phyloP scores from a whole-genome alignment of 73 alveolate genomes.

The Breviolum minutum region DNA sequence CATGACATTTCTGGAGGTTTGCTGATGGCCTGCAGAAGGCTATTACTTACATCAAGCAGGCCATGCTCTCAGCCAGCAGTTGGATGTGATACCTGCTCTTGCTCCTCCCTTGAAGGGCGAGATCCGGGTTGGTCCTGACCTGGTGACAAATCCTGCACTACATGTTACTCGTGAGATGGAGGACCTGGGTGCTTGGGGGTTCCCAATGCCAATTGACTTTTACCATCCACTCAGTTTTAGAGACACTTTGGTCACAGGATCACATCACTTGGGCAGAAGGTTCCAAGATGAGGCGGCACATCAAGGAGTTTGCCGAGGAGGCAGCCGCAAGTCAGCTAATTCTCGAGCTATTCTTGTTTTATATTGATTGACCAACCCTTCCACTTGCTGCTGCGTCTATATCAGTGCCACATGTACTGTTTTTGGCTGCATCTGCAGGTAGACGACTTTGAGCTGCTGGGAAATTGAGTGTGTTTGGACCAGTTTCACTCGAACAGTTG shows the following conservation, averaged over 20 bases:
- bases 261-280: conserved; percentile 95
- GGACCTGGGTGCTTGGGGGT: conserved; percentile 96
- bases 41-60: conserved; percentile 97
- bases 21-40: conserved; percentile 97
- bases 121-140: conserved; percentile 99
- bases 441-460: conserved; percentile 91
- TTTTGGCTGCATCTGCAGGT: background rate
- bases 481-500: background rate
- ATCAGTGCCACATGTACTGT: background rate
- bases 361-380: too few relatives aligned
- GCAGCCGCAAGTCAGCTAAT: background rate
- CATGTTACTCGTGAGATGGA: conserved; percentile 99
- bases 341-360: too few relatives aligned
- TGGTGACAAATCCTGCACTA: conserved; percentile 99
- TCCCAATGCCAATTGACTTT: background rate
- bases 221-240: background rate
- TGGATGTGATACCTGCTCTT: background rate
- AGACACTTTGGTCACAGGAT: conserved; percentile 19
- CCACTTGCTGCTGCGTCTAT: background rate
- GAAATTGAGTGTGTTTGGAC: conserved; percentile 79
- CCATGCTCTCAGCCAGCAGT: background rate
- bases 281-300: conserved; percentile 81
- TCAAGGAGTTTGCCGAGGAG: conserved; percentile 92
- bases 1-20: background rate
- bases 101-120: conserved; percentile 99